Evolutionary conservation across 306 rosid genomes (phyloP).

Genomic region (Trifolium pratense): DNA sequence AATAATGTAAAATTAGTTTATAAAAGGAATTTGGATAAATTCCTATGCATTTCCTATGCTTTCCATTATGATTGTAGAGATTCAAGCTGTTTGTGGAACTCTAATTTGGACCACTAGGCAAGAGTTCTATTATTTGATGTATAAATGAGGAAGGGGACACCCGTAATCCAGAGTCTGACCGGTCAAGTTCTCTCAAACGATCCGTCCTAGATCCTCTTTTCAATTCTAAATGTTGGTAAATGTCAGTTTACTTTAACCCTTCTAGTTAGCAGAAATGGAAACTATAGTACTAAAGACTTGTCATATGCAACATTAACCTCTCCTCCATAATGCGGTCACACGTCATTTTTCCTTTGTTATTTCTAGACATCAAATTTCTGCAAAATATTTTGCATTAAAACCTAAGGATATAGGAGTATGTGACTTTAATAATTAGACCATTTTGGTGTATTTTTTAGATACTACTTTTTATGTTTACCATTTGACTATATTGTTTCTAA

Average conservation of each 20-base stretch:
- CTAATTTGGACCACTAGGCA: too few relatives aligned
- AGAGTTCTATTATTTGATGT: too few relatives aligned
- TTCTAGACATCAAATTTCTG: slow-evolving; percentile 39
- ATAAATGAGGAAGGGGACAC: too few relatives aligned
- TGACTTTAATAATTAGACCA: slow-evolving; percentile 32
- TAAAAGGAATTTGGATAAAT: too few relatives aligned
- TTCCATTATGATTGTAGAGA: too few relatives aligned
- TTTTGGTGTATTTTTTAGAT: slow-evolving; percentile 20
- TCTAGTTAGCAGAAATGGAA: slow-evolving; percentile 11
- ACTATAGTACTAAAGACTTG: slow-evolving; percentile 12
- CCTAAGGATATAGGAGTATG: slow-evolving; percentile 37
- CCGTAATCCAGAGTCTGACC: too few relatives aligned
- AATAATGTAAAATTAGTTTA: too few relatives aligned
- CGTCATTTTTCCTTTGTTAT: slow-evolving; percentile 41
- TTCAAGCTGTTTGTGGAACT: too few relatives aligned
- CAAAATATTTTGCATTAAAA: slow-evolving; percentile 36
- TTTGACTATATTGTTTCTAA: slow-evolving; percentile 14
- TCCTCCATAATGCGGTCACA: slow-evolving; percentile 45
- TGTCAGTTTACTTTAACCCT: slow-evolving; percentile 7
- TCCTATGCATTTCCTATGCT: too few relatives aligned
- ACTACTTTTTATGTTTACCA: slow-evolving; percentile 27
- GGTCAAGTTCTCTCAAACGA: too few relatives aligned
- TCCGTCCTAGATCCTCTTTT: too few relatives aligned
- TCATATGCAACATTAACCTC: slow-evolving; percentile 34
- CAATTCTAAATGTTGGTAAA: slow-evolving; percentile 21